Base-by-base conservation (phyloP, 2,329 filamentous ascomycete species). In the Xylaria sp. region DNA sequence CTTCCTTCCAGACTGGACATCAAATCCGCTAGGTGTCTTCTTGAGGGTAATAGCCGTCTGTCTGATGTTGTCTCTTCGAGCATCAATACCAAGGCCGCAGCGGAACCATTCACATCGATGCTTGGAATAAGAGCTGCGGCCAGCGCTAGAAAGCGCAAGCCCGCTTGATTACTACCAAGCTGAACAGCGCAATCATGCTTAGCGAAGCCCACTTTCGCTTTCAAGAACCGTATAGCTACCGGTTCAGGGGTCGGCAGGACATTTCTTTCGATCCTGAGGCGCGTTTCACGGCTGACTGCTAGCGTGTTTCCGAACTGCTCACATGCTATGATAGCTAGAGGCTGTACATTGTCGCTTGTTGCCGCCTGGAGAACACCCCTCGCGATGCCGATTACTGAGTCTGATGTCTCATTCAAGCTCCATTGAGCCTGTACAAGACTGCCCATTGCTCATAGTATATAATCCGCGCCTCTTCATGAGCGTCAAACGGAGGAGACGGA, bases 291-390 rank as follows among this genome's bases (percentile, higher is more conserved):
- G 36, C 62, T 65, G 23, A 68, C 58, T 44, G 62, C 62, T 2
- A 68, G 31, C 1, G 62, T 68, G n/a, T 68, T 68, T 28, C 66
- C 62, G 36, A 68, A 68, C 38, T 61, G 46, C 7, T 68, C 62
- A 20, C 66, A 68, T 36, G 58, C 66, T 44, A 68, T 42, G 10
- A 68, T 51, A 13, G 66, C 66, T 13, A 68, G 36, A 13, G 66
- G 66, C 57, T 65, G 62, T 6, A 65, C 58, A 26, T 68, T 68
- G 36, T 65, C 66, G 44, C 57, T 65, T 23, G 61, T 65, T 5
- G 58, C 58, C 7, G 66, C 66, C 40, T 68, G 20, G 6, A 68
- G 51, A 36, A 68, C 20, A 15, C 66, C 58, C 26, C 58, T 65
- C n/a, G 57, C 20, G 6, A 68, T 53, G 36, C 42, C 38, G 20